Evolutionary conservation across 441 rosid species (phyloP), one percentile per base, ranked within the genome.

Genomic region (Populus hybrid): DNA sequence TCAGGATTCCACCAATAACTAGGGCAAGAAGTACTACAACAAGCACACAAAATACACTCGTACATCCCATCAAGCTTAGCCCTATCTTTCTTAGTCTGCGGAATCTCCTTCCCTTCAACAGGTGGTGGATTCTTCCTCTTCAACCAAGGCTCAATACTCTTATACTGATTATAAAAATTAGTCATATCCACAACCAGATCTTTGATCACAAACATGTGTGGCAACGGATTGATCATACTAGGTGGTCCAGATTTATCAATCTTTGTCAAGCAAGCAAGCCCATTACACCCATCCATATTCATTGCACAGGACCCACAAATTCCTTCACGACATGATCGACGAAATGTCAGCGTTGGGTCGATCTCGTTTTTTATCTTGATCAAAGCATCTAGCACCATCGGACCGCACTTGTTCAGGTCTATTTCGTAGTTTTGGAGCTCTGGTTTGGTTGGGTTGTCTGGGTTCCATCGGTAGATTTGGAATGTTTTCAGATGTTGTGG

Each of bases 1-100:
- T 96, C 99, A 26, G 99, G 98, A 36, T 94, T 96, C 99, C 99
- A 96, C 99, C 99, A 96, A 73, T 96, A 96, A 73, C 99, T 96
- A 54, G 99, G 99, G 81, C 97, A 96, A 10, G 98, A 91, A 0
- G 98, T 93, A 78, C 95, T 92, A 70, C 99, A 96, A 77, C 99
- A 96, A 59, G 99, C 95, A 73, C 99, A 95, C 32, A 93, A 82
- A 21, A 95, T 95, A 70, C 99, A 93, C 83, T 95, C 99, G 30
- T 96, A 96, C 99, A 93, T 96, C 79, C 97, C 99, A 73, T 96
- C 99, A 73, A 96, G 90, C 90, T 91, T 93, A 23, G 91, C 86
- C 83, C 98, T 89, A 71, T 96, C 93, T 75, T 91, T 90, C 91
- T 94, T 94, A 77, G 93, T 91, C 91, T 96, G 98, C 20, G 61